Conservation (phyloP, 2,329 filamentous ascomycete species). For the Tolypocladium guangdongense region DNA sequence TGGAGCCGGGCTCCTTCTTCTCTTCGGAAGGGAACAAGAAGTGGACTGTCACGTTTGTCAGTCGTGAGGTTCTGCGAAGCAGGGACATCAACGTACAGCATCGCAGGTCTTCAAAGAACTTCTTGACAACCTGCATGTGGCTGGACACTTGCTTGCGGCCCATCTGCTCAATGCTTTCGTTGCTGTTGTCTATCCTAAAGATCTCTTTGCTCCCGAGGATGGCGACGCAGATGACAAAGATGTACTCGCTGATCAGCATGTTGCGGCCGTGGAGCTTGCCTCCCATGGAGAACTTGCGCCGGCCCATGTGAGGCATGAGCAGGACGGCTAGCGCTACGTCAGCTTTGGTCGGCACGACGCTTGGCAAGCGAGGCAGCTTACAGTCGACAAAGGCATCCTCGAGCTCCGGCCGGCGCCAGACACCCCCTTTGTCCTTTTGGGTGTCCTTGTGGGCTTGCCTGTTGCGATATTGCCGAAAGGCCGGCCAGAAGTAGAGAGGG, state of each 20-base stretch:
- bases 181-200: slow-evolving; percentile 31
- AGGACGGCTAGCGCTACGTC: slow-evolving; percentile 40
- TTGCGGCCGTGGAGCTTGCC: slow-evolving; percentile 56
- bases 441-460: slow-evolving; percentile 54
- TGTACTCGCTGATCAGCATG: slow-evolving; percentile 59
- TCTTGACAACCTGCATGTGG: slow-evolving; percentile 61
- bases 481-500: slow-evolving; percentile 49
- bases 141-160: slow-evolving; percentile 57
- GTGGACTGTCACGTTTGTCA: slow-evolving; percentile 31
- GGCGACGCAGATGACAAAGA: slow-evolving; percentile 34
- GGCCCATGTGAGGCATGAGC: slow-evolving; percentile 54
- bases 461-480: slow-evolving; percentile 55
- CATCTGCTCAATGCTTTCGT: slow-evolving; percentile 33
- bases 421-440: slow-evolving; percentile 50
- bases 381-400: slow-evolving; percentile 59
- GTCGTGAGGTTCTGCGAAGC: not conserved
- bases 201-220: slow-evolving; percentile 30
- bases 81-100: slow-evolving; percentile 42
- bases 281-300: slow-evolving; percentile 55
- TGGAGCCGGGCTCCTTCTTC: slow-evolving; percentile 46
- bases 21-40: slow-evolving; percentile 48
- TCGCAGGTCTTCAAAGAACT: slow-evolving; percentile 50
- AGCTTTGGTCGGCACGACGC: slow-evolving; percentile 5
- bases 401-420: slow-evolving; percentile 37
- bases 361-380: slow-evolving; percentile 21